Evolutionary conservation across 106 monocot genomes (phyloP), one percentile per base, ranked within the genome.

Genomic region (Dioscorea zingiberensis): DNA sequence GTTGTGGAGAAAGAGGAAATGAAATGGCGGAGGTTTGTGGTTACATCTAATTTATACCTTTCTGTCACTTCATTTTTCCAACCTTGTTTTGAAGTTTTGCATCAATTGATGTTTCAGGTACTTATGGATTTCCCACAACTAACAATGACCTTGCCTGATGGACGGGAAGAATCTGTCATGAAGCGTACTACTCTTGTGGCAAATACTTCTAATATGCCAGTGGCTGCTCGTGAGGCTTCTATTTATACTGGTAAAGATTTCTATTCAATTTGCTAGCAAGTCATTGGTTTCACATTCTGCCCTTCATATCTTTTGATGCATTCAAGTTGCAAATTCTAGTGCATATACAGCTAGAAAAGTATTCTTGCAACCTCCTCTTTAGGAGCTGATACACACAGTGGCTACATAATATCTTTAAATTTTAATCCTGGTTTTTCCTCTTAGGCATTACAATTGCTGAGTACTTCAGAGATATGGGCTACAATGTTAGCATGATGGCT

Each of bases 401-500:
- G 38, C 38, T 38, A 10, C 38, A 38, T 38, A 38, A 38, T 38
- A 2, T 38, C 38, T 38, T 38, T 6, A 38, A 38, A 38, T 38
- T 38, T 38, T 71, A 27, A 59, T 69, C 22, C 45, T 66, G 3
- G 24, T 21, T 44, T 47, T 13, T 59, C 25, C 4, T 69, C 32
- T 65, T 30, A 98, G 98, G 98, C 45, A 99, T 99, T 68, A 99
- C 98, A 28, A 82, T 99, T 57, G 98, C 98, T 49, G 98, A 99
- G 69, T 99, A 99, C 67, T 99, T 93, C 70, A 73, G 98, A 80
- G 98, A 99, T 64, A 93, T 99, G 98, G 98, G 98, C 7, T 99
- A 99, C 78, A 99, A 99, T 74, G 93, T 99, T 53, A 99, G 98
- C 66, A 99, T 99, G 98, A 99, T 99, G 98, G 93, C 98, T 73